Percentiles rank a stretch among this genome's conserved stretches.
These are phyloP conservation scores for Tulasnella sp. DNA, from an alignment of 768 basidiomycete genomes.

Conservation along the genomic window DNA sequence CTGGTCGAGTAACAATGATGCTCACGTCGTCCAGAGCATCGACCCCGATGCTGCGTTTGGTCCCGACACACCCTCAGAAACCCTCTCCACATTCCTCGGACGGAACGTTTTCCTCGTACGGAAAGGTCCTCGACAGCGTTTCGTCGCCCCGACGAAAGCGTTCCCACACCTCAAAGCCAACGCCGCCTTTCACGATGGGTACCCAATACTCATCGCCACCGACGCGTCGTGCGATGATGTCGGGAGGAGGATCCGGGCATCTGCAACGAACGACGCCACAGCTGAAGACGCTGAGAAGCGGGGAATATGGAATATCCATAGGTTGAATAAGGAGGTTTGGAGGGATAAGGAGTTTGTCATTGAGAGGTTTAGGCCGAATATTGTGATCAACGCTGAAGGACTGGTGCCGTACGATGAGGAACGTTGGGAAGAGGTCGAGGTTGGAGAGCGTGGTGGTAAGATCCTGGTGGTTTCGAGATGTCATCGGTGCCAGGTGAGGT, in stretches of 20 bases:
- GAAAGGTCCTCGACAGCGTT: conserved; percentile 49
- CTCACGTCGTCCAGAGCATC: conserved; percentile 46
- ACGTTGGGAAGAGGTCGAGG: conserved; percentile 46
- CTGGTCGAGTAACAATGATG: conserved; percentile 44
- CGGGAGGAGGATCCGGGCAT: conserved; percentile 35
- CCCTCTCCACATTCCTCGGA: conserved; percentile 50
- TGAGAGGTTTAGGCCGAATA: conserved; percentile 70
- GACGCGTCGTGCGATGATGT: conserved; percentile 50
- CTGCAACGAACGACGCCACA: conserved; percentile 33
- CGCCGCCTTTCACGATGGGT: conserved; percentile 50
- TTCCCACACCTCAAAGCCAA: conserved; percentile 46
- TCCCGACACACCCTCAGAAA: conserved; percentile 33
- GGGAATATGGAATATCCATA: too few species aligned
- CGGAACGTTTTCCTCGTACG: conserved; percentile 48
- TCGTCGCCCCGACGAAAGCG: conserved; percentile 36
- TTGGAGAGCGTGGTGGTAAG: conserved; percentile 30
- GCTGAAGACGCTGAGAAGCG: conserved; percentile 15
- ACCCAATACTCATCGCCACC: conserved; percentile 53
- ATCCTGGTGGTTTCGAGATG: conserved; percentile 57
- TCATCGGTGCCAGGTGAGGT: conserved; percentile 54
- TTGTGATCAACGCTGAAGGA: conserved; percentile 50
- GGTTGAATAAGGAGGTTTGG: conserved; percentile 31
- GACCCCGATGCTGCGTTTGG: conserved; percentile 21
- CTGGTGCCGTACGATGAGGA: conserved; percentile 58
- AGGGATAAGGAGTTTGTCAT: conserved; percentile 37